A percentile compares a stretch with the other conserved stretches of the same genome.
phyloP scores from a whole-genome alignment of 495 filamentous ascomycete genomes.

The Lasiosphaeria ovina region DNA sequence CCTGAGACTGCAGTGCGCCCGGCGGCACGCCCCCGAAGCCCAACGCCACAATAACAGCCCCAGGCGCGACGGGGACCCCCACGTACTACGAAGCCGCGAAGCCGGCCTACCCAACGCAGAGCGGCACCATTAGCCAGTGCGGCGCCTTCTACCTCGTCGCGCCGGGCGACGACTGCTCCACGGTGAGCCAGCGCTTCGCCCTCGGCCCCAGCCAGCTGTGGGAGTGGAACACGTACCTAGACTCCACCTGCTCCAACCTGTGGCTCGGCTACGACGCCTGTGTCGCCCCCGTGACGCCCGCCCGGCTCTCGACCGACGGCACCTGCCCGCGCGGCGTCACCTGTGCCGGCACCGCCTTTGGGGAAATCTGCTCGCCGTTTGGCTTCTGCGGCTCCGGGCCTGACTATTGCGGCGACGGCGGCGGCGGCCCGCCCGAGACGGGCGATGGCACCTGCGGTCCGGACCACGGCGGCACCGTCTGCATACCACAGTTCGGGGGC shows the following conservation, averaged over 20 bases:
- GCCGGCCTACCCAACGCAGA: too few species aligned
- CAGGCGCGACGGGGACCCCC: too few species aligned
- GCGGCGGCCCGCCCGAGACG: not conserved
- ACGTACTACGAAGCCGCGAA: too few species aligned
- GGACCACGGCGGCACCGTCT: not conserved
- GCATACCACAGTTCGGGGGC: not conserved
- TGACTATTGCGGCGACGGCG: not conserved
- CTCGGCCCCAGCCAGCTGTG: too few species aligned
- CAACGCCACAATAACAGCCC: too few species aligned
- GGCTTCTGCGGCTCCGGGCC: not conserved
- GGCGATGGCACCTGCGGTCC: slow-evolving; percentile 4
- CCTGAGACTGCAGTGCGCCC: too few species aligned
- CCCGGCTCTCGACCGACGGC: not conserved
- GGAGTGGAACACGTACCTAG: too few species aligned
- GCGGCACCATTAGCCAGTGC: not conserved
- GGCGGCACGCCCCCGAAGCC: too few species aligned
- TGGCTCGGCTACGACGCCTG: not conserved
- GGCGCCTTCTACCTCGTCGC: too few species aligned
- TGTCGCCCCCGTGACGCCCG: not conserved
- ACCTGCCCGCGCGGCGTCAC: not conserved
- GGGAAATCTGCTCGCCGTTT: not conserved
- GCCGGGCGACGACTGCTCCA: too few species aligned
- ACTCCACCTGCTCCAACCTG: not conserved
- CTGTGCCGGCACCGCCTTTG: not conserved
- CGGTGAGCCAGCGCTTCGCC: too few species aligned